Evolutionary conservation across 768 basidiomycete genomes (phyloP).

Genomic region (Epithele typhae): DNA sequence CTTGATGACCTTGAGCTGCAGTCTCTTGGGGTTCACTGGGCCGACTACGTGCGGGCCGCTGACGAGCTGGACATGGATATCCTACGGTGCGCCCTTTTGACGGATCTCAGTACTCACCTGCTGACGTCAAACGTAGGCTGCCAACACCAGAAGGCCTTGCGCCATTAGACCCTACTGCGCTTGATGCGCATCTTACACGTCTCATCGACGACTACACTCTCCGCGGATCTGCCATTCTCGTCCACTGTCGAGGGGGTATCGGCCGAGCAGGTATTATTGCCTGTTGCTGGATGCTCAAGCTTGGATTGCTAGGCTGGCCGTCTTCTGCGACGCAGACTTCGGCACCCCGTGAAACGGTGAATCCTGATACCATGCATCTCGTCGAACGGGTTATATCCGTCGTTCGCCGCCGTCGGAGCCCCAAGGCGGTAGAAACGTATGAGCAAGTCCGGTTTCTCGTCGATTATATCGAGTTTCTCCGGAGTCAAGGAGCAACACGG

Average conservation of each 20-base stretch:
- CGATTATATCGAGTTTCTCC: constrained; percentile 66
- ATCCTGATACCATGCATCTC: constrained; percentile 45
- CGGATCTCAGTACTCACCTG: no score
- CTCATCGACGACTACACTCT: constrained; percentile 73
- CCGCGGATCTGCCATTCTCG: constrained; percentile 64
- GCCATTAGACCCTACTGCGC: constrained; percentile 49
- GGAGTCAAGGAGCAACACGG: neutral
- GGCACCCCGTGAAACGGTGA: no score
- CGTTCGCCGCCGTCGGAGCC: constrained; percentile 69
- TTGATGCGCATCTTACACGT: constrained; percentile 64
- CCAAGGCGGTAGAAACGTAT: constrained; percentile 91
- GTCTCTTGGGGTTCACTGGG: constrained; percentile 85
- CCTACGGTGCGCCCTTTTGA: constrained; percentile 49
- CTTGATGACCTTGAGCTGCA: constrained; percentile 81
- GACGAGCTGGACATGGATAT: constrained; percentile 68
- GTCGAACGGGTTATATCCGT: constrained; percentile 72
- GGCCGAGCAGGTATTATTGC: constrained; percentile 91
- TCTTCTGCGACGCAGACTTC: constrained; percentile 15
- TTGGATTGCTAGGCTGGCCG: constrained; percentile 82
- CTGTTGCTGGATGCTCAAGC: constrained; percentile 88
- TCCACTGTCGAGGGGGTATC: constrained; percentile 92
- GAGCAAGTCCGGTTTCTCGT: constrained; percentile 87
- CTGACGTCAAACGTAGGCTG: constrained; percentile 41
- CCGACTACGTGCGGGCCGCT: constrained; percentile 64
- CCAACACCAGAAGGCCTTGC: constrained; percentile 90